Percentiles rank a stretch among this genome's conserved stretches.
Conservation (phyloP, 2,329 filamentous ascomycete species). For the Xylariaceae sp. region DNA sequence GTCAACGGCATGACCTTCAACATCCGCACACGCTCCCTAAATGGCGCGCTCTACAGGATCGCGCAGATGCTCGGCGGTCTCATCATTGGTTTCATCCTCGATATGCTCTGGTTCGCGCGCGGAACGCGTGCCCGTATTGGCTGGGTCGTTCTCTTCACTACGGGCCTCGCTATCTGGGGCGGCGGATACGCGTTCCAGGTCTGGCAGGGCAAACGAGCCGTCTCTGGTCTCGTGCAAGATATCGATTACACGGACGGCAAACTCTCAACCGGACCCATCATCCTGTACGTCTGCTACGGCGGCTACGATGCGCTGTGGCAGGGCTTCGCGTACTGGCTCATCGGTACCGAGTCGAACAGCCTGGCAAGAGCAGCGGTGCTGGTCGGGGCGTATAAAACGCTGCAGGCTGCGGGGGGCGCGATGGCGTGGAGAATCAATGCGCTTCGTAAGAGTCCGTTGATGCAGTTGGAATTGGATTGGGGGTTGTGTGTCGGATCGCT, state of each 20-base stretch:
- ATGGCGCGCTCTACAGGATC: conserved; percentile 17
- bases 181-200: conserved; percentile 17
- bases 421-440: conserved; percentile 21
- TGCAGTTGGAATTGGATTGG: conserved; percentile 15
- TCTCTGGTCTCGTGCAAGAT: conserved; percentile 11
- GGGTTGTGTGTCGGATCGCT: conserved; percentile 16
- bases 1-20: conserved; percentile 18
- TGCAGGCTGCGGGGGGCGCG: conserved; percentile 13
- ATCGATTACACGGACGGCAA: conserved; percentile 12
- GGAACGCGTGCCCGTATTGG: conserved; percentile 15
- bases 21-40: conserved; percentile 17
- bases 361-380: conserved; percentile 13
- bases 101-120: conserved; percentile 14
- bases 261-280: conserved; percentile 12
- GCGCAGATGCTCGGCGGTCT: conserved; percentile 18
- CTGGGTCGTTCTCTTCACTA: conserved; percentile 12
- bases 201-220: conserved; percentile 16
- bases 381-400: conserved; percentile 16
- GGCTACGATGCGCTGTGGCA: conserved; percentile 17
- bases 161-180: conserved; percentile 13
- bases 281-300: conserved; percentile 16
- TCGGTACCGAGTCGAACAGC: conserved; percentile 16
- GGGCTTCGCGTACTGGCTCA: conserved; percentile 18
- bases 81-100: conserved; percentile 14
- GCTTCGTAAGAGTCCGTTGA: conserved; percentile 11